A percentile compares a stretch with the other conserved stretches of the same genome.
phyloP scores from a whole-genome alignment of 495 filamentous ascomycete genomes.

The Hypoxylon rickii region DNA sequence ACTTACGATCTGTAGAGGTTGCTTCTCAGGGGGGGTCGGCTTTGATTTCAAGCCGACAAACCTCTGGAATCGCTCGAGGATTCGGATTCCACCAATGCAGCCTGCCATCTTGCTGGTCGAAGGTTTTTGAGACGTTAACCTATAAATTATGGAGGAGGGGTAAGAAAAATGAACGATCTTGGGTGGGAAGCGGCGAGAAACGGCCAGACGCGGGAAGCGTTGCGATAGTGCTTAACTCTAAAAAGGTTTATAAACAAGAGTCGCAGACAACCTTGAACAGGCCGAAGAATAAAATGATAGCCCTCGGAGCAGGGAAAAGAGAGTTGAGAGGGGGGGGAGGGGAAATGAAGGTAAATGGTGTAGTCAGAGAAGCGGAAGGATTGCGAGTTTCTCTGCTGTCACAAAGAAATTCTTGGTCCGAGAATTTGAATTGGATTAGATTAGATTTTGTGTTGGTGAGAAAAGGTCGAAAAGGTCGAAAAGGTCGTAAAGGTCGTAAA shows the following conservation, averaged over 20 bases:
- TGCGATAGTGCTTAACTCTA: too few relatives aligned
- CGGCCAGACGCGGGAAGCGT: too few relatives aligned
- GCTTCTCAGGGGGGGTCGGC: conserved; percentile 25
- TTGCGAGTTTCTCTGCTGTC: neutral
- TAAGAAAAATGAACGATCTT: neutral
- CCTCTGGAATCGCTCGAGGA: conserved; percentile 26
- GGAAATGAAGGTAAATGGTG: neutral
- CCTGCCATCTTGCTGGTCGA: conserved; percentile 16
- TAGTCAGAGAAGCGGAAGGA: neutral
- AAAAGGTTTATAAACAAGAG: too few relatives aligned
- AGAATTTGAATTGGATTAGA: too few relatives aligned
- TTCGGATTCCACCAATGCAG: conserved; percentile 26
- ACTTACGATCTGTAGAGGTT: conserved; percentile 36
- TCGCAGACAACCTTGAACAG: too few relatives aligned
- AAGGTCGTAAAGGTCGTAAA: too few relatives aligned
- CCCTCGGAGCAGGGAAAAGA: too few relatives aligned
- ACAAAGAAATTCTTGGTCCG: neutral
- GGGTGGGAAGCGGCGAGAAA: too few relatives aligned
- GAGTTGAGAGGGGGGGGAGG: neutral
- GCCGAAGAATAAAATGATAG: too few relatives aligned
- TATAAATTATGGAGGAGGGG: neutral
- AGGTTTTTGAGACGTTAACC: neutral
- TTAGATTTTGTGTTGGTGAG: too few relatives aligned
- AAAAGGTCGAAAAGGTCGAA: too few relatives aligned
- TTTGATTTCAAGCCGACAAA: conserved; percentile 31